phyloP scores from a whole-genome alignment of 495 filamentous ascomycete species.

The Hyaloscypha bicolor region DNA sequence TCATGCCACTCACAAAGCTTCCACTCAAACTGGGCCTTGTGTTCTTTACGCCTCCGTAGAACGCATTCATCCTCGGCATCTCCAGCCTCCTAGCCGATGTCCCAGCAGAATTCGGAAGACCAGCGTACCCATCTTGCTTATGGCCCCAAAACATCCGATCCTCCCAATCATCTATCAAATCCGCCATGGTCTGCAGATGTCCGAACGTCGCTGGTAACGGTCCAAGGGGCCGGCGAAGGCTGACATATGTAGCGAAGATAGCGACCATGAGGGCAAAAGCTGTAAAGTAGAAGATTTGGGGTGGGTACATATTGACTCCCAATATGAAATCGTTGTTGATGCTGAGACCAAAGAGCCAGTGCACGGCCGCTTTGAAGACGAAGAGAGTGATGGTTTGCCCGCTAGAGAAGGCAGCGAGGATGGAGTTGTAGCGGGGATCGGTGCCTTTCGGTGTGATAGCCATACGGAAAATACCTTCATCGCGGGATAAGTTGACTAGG shows the following conservation, averaged over 20 bases:
- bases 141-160: constrained; percentile 48
- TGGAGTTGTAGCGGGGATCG: constrained; percentile 37
- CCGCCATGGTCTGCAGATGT: constrained; percentile 47
- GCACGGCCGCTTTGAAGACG: constrained; percentile 43
- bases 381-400: constrained; percentile 49
- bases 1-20: constrained; percentile 13
- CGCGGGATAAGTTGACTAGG: constrained; percentile 47
- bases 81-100: constrained; percentile 1
- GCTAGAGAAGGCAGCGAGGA: constrained; percentile 39
- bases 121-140: constrained; percentile 26
- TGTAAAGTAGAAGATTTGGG: constrained; percentile 41
- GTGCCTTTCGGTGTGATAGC: constrained; percentile 36
- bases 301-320: constrained; percentile 41
- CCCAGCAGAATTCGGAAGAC: constrained; percentile 16
- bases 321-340: constrained; percentile 36
- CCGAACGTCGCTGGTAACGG: constrained; percentile 45
- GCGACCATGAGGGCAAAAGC: constrained; percentile 38
- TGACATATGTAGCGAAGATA: constrained; percentile 42
- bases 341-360: constrained; percentile 50
- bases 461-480: constrained; percentile 44
- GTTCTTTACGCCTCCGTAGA: constrained; percentile 10
- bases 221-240: constrained; percentile 39
- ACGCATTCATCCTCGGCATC: not conserved
- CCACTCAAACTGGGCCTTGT: not conserved
- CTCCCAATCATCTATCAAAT: constrained; percentile 50